Base-by-base conservation (phyloP, 169 alveolate species). In the Condylostoma magnum region DNA sequence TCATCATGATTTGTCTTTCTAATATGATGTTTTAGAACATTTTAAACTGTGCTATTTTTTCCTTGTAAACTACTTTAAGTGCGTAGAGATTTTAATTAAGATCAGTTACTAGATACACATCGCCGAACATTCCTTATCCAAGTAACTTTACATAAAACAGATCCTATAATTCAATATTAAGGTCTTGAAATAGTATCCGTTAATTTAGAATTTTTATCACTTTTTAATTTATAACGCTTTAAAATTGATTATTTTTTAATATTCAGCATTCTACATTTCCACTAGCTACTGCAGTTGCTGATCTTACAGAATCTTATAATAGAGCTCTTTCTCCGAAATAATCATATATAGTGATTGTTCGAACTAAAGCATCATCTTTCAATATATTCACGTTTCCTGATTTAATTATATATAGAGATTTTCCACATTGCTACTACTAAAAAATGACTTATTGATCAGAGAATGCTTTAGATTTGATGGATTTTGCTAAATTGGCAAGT, bases 241-340 rank as follows among this genome's bases (percentile, higher is more conserved):
- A 27, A 53, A 82, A 86, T 41, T 67, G 75, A 6, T 57, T 53
- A 51, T 77, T 77, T 6, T 81, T 70, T 5, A 86, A 58, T 6
- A 38, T 43, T 37, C 54, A 79, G 4, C 63, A 36, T 27, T 25
- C 44, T 4, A 73, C 74, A 18, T 55, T 22, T 2, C 80, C 87
- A 20, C 12, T 33, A 5, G 90, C 89, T 15, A 54, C 43, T 12
- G 95, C 96, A 3, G 99, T 87, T n/a, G 98, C 98, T 2, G 95
- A 77, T 44, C 98, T 76, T 33, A 91, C 90, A 80, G 95, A 99
- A 57, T 94, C 94, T 53, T 89, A 92, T 52, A 97, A 80, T 22
- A 96, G 76, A 4, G 99, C 96, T 47, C 99, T 85, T 66, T 97
- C 99, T 6, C 99, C 99, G 75, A 97, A 97, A 75, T 93, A 97